Percentiles rank a stretch among this genome's conserved stretches.
These are phyloP conservation scores for Brassica hybrid DNA, from an alignment of 441 rosid species.

Conservation along the genomic window DNA sequence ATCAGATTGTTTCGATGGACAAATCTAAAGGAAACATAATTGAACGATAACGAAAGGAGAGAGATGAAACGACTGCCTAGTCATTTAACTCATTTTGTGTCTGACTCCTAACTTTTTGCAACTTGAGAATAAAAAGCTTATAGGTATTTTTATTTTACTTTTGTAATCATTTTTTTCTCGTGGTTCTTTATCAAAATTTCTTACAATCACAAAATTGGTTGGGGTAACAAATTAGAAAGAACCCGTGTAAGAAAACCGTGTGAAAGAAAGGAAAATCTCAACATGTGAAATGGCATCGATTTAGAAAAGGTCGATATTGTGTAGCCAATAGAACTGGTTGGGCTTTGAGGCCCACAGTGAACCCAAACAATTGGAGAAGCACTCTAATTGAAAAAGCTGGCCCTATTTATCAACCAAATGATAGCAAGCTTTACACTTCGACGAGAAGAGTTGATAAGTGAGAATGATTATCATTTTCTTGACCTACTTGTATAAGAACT, in stretches of 20 bases:
- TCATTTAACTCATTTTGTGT: slow-evolving; percentile 25
- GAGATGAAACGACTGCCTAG: not conserved
- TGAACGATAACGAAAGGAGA: too few species aligned
- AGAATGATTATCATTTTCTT: not conserved
- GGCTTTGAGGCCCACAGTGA: not conserved
- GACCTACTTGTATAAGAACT: not conserved
- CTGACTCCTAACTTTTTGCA: not conserved
- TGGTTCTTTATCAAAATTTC: not conserved
- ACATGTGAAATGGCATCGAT: not conserved
- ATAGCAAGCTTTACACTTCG: too few species aligned
- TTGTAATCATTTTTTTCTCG: not conserved
- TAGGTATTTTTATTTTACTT: not conserved
- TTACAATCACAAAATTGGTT: not conserved
- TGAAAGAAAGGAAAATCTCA: not conserved
- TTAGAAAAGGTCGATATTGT: not conserved
- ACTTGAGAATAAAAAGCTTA: not conserved
- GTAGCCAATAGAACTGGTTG: not conserved
- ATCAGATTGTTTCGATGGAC: too few species aligned
- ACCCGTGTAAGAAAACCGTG: too few species aligned
- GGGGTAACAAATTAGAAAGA: not conserved
- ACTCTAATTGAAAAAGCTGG: not conserved
- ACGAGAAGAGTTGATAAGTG: too few species aligned
- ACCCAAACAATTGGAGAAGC: not conserved
- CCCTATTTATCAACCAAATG: not conserved
- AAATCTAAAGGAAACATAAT: too few species aligned